phyloP scores from a whole-genome alignment of 2,329 filamentous ascomycete species.

The Xylariaceae sp. region DNA sequence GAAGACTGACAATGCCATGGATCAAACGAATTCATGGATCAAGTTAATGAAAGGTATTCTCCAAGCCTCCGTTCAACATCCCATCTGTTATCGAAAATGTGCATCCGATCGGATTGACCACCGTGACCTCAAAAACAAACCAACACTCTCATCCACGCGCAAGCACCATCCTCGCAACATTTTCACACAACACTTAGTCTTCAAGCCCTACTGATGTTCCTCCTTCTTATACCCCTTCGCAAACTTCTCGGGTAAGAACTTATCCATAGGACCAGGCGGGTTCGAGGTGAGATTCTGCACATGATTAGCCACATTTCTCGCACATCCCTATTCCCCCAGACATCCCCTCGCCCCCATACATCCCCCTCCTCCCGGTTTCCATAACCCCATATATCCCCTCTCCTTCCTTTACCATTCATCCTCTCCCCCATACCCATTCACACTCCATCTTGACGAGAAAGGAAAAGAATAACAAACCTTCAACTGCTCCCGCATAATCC shows the following conservation, averaged over 20 bases:
- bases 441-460: not conserved
- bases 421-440: too few relatives aligned
- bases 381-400: too few relatives aligned
- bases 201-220: not conserved
- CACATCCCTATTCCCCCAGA: too few relatives aligned
- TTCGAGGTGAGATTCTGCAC: constrained; percentile 54
- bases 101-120: not conserved
- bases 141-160: not conserved
- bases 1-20: too few relatives aligned
- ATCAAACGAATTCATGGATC: too few relatives aligned
- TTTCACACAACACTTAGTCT: not conserved
- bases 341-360: too few relatives aligned
- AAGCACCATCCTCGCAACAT: not conserved
- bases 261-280: constrained; percentile 59
- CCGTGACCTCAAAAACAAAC: not conserved
- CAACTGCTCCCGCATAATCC: constrained; percentile 48
- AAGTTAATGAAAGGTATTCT: too few relatives aligned
- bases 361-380: too few relatives aligned
- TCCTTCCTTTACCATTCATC: too few relatives aligned
- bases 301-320: not conserved
- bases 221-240: constrained; percentile 38
- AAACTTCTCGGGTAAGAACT: constrained; percentile 56
- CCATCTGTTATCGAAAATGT: not conserved
- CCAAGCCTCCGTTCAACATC: too few relatives aligned
- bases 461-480: constrained; percentile 36